Conservation (phyloP, 192 early-diverging fungal genomes). For the Dissophora ornata region DNA sequence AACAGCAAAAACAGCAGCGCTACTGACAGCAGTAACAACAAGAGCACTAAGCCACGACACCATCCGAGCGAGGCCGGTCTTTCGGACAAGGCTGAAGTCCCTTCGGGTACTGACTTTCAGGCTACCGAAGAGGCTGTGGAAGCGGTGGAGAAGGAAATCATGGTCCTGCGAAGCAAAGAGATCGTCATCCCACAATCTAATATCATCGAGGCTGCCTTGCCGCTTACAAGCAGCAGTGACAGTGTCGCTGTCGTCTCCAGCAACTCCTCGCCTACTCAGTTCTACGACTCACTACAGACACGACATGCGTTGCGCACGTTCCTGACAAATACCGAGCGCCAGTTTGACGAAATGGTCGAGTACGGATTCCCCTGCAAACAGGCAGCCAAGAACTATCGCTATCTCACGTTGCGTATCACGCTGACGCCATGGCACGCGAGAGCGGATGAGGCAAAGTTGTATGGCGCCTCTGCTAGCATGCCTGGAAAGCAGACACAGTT, state of each 20-base stretch:
- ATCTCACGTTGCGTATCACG: conserved; percentile 48
- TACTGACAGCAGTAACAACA: not conserved
- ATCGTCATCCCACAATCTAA: not conserved
- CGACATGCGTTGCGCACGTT: conserved; percentile 22
- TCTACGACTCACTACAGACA: conserved; percentile 26
- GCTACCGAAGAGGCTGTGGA: no score
- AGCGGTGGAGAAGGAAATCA: no score
- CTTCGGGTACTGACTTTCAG: no score
- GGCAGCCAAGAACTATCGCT: conserved; percentile 9
- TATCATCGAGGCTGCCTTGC: not conserved
- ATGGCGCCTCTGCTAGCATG: conserved; percentile 12
- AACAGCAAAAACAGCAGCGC: conserved; percentile 3
- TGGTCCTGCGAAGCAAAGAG: conserved; percentile 12
- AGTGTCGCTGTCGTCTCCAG: conserved; percentile 13
- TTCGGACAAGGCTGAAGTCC: no score
- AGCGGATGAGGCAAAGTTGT: conserved; percentile 54
- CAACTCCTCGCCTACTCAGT: conserved; percentile 37
- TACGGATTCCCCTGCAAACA: conserved; percentile 42
- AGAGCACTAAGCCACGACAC: not conserved
- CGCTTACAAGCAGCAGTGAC: not conserved
- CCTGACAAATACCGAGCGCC: not conserved
- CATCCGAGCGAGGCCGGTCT: not conserved
- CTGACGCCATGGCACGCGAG: conserved; percentile 56
- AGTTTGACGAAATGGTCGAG: conserved; percentile 55
- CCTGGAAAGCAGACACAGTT: not conserved